Base-by-base conservation (phyloP, 2,329 filamentous ascomycete genomes). In the Sporothrix dimorphospora region DNA sequence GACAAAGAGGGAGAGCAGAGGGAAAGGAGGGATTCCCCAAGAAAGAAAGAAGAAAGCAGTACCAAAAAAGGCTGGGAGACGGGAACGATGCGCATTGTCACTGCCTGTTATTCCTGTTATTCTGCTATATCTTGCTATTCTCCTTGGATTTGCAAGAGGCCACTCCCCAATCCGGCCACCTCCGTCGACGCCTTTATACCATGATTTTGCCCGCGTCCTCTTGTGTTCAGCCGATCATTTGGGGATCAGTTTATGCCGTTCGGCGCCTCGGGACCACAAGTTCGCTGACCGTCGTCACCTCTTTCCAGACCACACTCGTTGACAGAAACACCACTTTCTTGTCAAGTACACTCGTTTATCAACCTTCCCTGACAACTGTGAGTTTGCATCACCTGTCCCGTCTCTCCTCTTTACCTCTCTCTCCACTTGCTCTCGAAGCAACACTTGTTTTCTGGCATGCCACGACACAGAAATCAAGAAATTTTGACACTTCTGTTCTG, bases 291-390 rank as follows among this genome's bases (percentile, higher is more conserved):
- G 71, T 73, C 51, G 57, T 67, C 53, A 42, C 42, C 51, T 21
- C 38, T 16, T 24, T 63, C 71, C 72, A 79, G 78, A 79, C 74
- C 76, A 85, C 85, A 79, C 81, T 87, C 84, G 78, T 88, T 87
- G 83, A 85, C 82, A 73, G 59, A 82, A 76, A 27, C 69, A 71
- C 19, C 73, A 34, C 38, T 77, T 79, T 77, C 79, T 80, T 83
- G 85, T 88, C 87, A 88, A 86, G 83, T 87, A 87, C 87, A 87
- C 82, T 89, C 87, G 83, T 86, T 74, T 88, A 76, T 76, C 77
- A 81, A 79, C 77, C 77, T 76, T 77, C 79, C 81, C 84, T 87
- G 85, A 86, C 85, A 84, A 75, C 40, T 71, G 82, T 84, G 77
- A 81, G 82, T 83, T 65, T 42, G 30, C 55, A 16, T 34, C 42